These are phyloP conservation scores for Pholiota adiposa DNA, from an alignment of 1,284 basidiomycete species.

Conservation along the genomic window DNA sequence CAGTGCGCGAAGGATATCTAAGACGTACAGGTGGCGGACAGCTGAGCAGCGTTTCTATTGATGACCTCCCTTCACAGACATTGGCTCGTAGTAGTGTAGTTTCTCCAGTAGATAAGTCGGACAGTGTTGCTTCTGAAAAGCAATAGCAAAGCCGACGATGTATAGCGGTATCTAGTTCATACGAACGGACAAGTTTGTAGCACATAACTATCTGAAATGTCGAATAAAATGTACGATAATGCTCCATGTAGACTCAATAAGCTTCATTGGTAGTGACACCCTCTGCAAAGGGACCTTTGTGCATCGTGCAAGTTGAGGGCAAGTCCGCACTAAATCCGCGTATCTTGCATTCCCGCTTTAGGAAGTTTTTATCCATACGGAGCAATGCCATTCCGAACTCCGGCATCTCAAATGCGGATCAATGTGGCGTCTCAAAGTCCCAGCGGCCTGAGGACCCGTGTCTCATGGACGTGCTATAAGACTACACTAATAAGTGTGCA, in stretches of 20 bases:
- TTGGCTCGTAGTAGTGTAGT: background rate
- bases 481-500: no score
- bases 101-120: background rate
- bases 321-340: background rate
- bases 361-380: background rate
- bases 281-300: background rate
- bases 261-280: background rate
- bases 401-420: background rate
- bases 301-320: background rate
- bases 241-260: background rate
- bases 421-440: no score
- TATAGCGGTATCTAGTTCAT: no score
- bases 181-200: background rate
- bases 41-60: background rate
- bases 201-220: no score
- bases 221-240: no score
- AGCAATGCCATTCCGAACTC: background rate
- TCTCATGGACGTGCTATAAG: no score
- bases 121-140: background rate
- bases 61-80: background rate
- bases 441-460: no score
- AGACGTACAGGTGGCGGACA: background rate
- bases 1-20: slow-evolving; percentile 5
- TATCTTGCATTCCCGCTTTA: background rate
- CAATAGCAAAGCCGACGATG: background rate